Conservation (phyloP, 2,329 filamentous ascomycete genomes). For the Penicillium sp. region DNA sequence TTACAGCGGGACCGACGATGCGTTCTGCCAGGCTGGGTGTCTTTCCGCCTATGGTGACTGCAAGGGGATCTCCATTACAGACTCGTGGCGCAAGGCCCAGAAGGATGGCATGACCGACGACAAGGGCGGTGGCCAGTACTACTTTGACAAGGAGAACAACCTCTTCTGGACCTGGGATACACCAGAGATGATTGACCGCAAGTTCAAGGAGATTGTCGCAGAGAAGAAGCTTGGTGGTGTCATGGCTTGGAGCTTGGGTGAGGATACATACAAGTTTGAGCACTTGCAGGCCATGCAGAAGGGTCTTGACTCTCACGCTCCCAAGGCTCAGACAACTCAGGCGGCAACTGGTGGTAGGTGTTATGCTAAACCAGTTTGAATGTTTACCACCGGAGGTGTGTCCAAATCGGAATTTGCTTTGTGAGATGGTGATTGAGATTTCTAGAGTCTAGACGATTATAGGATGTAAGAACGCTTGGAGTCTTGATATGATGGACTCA, state of each 20-base stretch:
- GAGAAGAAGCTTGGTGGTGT: constrained; percentile 61
- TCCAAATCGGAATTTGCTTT: neutral
- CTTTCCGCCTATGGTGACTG: constrained; percentile 41
- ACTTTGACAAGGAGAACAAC: constrained; percentile 57
- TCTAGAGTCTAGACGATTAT: neutral
- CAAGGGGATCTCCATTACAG: constrained; percentile 49
- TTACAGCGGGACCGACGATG: constrained; percentile 31
- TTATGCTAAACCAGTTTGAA: no score
- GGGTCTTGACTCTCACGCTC: constrained; percentile 21
- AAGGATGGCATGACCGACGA: constrained; percentile 55
- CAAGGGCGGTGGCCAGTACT: constrained; percentile 61
- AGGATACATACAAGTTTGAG: constrained; percentile 53
- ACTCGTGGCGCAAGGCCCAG: constrained; percentile 57
- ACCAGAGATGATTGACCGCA: constrained; percentile 55
- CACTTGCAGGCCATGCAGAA: constrained; percentile 46
- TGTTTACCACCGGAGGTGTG: neutral
- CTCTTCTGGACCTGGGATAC: constrained; percentile 76
- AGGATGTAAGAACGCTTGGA: neutral
- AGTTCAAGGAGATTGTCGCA: constrained; percentile 59
- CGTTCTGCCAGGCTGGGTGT: constrained; percentile 35
- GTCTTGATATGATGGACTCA: neutral
- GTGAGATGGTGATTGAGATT: neutral
- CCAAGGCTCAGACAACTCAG: neutral
- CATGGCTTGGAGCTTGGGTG: constrained; percentile 71
- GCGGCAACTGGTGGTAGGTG: neutral